A percentile compares a stretch with the other conserved stretches of the same genome.
Conservation (phyloP, 2,329 filamentous ascomycete genomes). For the Beauveria sp. region DNA sequence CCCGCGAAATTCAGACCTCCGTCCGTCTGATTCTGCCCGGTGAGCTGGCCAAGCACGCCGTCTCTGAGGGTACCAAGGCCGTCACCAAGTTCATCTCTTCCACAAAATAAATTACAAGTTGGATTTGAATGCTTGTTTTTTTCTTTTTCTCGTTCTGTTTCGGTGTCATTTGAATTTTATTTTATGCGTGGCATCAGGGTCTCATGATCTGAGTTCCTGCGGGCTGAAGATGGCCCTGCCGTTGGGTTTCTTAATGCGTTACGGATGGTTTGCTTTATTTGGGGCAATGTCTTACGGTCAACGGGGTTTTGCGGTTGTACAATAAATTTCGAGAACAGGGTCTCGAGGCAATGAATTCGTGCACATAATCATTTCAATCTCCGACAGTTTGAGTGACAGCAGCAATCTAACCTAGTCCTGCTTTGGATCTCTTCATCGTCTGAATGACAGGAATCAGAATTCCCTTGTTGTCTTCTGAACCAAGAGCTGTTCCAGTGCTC, state of each 20-base stretch:
- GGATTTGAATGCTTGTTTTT: conserved; percentile 38
- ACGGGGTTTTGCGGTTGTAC: conserved; percentile 66
- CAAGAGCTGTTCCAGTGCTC: conserved; percentile 78
- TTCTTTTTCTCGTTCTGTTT: conserved; percentile 38
- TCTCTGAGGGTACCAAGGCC: conserved; percentile 99
- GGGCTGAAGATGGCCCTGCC: conserved; percentile 22
- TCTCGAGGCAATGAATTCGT: conserved; percentile 56
- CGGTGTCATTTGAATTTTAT: conserved; percentile 35
- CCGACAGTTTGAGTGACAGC: conserved; percentile 15
- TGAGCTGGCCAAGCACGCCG: conserved; percentile 98
- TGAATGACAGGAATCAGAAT: conserved; percentile 81
- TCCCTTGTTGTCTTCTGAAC: conserved; percentile 75
- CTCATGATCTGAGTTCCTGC: conserved; percentile 49
- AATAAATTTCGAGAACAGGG: conserved; percentile 60
- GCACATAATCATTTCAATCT: conserved; percentile 40
- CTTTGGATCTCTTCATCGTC: conserved; percentile 78
- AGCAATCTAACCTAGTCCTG: conserved; percentile 60
- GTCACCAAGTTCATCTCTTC: conserved; percentile 99
- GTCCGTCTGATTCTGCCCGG: conserved; percentile 96
- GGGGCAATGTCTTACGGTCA: conserved; percentile 65
- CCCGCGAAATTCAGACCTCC: conserved; percentile 98
- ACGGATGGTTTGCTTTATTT: conserved; percentile 61
- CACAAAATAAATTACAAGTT: conserved; percentile 73
- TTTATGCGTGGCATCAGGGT: conserved; percentile 50
- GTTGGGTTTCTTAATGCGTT: conserved; percentile 63